These are phyloP conservation scores for Botryotinia narcissicola DNA, from an alignment of 2,329 filamentous ascomycete genomes.

Conservation along the genomic window DNA sequence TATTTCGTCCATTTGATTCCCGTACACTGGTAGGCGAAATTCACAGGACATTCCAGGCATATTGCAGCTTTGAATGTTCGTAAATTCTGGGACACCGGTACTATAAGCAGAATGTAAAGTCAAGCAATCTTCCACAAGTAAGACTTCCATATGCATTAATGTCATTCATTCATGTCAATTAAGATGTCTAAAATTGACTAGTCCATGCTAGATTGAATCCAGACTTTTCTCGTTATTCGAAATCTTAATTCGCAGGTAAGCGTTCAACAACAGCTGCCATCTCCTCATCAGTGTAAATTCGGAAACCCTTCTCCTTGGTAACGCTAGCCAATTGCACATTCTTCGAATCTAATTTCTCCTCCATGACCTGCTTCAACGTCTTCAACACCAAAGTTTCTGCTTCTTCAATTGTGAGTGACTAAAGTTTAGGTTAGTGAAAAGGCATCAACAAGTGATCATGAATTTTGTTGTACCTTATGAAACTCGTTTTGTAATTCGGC, in stretches of 20 bases:
- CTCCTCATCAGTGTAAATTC: constrained; percentile 97
- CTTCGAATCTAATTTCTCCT: constrained; percentile 98
- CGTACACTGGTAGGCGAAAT: background rate
- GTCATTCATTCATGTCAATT: constrained; percentile 19
- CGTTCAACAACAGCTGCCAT: constrained; percentile 91
- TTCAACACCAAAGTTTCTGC: constrained; percentile 95
- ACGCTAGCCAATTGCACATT: constrained; percentile 98
- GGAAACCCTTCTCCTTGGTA: constrained; percentile 95
- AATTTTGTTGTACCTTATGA: constrained; percentile 63
- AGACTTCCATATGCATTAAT: background rate
- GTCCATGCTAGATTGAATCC: constrained; percentile 15
- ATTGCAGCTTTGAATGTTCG: background rate
- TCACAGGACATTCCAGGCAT: background rate
- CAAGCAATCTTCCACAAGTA: background rate
- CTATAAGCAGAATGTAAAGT: background rate
- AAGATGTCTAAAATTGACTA: constrained; percentile 15
- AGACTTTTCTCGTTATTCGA: constrained; percentile 13
- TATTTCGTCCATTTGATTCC: background rate
- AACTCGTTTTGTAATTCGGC: constrained; percentile 98
- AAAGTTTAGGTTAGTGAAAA: constrained; percentile 8
- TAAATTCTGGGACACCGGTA: background rate
- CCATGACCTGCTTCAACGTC: constrained; percentile 99
- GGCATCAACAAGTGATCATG: background rate
- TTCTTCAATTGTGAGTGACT: constrained; percentile 86
- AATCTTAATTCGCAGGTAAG: constrained; percentile 61